phyloP scores from a whole-genome alignment of 1,284 basidiomycete species.

The Leccinum pachyderme region DNA sequence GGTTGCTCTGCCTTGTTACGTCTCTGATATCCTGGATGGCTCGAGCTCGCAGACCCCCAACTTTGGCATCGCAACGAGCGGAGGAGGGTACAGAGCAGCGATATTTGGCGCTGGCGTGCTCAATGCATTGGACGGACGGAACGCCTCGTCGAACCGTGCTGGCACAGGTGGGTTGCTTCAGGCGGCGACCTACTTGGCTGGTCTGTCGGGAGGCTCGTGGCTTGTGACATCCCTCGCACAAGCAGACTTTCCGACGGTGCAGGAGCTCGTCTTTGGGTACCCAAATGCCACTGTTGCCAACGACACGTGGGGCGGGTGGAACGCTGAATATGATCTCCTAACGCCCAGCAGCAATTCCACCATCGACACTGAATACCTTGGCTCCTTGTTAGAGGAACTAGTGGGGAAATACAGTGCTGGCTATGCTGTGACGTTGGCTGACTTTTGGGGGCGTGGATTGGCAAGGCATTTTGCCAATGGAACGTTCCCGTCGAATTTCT shows the following conservation, averaged over 20 bases:
- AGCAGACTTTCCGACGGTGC: conserved; percentile 40
- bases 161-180: conserved; percentile 56
- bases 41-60: conserved; percentile 30
- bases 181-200: conserved; percentile 41
- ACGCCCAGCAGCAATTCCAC: conserved; percentile 18
- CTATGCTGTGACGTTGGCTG: conserved; percentile 35
- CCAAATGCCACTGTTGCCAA: conserved; percentile 13
- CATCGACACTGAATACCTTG: conserved; percentile 22
- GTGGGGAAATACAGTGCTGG: conserved; percentile 32
- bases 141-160: conserved; percentile 37
- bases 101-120: conserved; percentile 51
- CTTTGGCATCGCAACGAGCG: conserved; percentile 45
- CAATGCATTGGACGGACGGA: conserved; percentile 49
- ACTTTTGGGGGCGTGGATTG: conserved; percentile 35
- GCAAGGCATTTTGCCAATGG: conserved; percentile 43
- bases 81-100: conserved; percentile 48
- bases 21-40: conserved; percentile 34
- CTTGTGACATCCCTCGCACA: conserved; percentile 39
- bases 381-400: conserved; percentile 31
- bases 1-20: conserved; percentile 35
- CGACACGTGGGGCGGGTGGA: conserved; percentile 37
- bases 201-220: conserved; percentile 45
- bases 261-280: conserved; percentile 39
- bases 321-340: conserved; percentile 27
- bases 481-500: conserved; percentile 34